Percentiles rank a stretch among this genome's conserved stretches.
phyloP scores from a whole-genome alignment of 352 stramenopile genomes.

The Pythium periplocum region DNA sequence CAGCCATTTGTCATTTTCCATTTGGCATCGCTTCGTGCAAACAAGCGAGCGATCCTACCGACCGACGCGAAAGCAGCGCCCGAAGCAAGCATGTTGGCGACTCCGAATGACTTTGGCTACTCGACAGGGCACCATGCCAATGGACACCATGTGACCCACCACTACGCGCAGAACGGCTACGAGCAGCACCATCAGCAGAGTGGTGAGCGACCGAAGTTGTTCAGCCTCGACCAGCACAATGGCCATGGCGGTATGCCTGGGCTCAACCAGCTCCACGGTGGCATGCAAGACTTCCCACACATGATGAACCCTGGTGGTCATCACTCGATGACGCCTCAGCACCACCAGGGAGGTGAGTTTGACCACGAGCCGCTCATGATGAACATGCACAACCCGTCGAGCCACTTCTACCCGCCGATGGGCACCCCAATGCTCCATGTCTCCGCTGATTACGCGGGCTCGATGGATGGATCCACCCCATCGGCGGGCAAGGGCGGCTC shows the following conservation, averaged over 20 bases:
- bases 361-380: slow-evolving; percentile 75
- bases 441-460: slow-evolving; percentile 53
- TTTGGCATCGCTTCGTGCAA: slow-evolving; percentile 40
- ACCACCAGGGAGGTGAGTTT: slow-evolving; percentile 37
- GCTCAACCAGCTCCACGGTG: slow-evolving; percentile 1
- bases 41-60: slow-evolving; percentile 1
- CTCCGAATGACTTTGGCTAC: slow-evolving; percentile 69
- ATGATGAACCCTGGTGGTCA: slow-evolving; percentile 28
- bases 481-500: slow-evolving; percentile 16
- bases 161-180: slow-evolving; percentile 20
- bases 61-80: not conserved
- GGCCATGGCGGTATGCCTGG: slow-evolving; percentile 6
- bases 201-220: slow-evolving; percentile 58
- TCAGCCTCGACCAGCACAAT: slow-evolving; percentile 26
- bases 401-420: slow-evolving; percentile 58
- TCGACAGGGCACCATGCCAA: slow-evolving; percentile 12
- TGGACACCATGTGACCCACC: slow-evolving; percentile 4
- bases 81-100: slow-evolving; percentile 25
- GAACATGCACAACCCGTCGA: slow-evolving; percentile 39
- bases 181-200: slow-evolving; percentile 39
- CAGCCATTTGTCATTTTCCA: slow-evolving; percentile 70
- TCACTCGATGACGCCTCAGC: slow-evolving; percentile 26
- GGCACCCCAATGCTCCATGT: slow-evolving; percentile 60
- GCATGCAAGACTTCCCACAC: slow-evolving; percentile 34
- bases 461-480: slow-evolving; percentile 22